phyloP scores from a whole-genome alignment of 106 monocot species.

The Triglochin maritima region DNA sequence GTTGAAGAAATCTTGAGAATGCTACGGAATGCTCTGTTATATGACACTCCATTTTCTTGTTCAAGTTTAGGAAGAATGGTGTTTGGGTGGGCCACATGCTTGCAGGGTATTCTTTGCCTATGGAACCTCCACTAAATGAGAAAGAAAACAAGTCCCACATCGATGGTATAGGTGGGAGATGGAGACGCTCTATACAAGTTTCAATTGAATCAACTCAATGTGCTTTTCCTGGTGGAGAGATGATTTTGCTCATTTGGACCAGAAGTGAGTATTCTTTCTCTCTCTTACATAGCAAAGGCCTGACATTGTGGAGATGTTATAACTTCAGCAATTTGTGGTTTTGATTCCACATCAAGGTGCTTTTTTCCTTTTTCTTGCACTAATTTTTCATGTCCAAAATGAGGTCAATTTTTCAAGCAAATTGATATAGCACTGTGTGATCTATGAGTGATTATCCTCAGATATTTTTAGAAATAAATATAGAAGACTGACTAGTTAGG shows the following conservation, averaged over 20 bases:
- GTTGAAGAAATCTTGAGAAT: too few relatives aligned
- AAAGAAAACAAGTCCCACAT: conserved; percentile 10
- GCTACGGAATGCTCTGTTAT: too few relatives aligned
- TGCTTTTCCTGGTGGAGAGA: conserved; percentile 83
- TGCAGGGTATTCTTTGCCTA: conserved; percentile 86
- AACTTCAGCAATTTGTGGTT: too few relatives aligned
- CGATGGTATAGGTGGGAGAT: conserved; percentile 56
- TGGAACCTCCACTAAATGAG: conserved; percentile 53
- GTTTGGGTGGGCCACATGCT: conserved; percentile 89
- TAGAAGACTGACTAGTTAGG: too few relatives aligned
- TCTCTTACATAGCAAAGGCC: background rate
- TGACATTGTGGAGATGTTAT: too few relatives aligned
- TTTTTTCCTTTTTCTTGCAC: too few relatives aligned
- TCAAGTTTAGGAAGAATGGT: conserved; percentile 61
- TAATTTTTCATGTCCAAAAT: too few relatives aligned
- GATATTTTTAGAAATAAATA: too few relatives aligned
- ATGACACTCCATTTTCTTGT: background rate
- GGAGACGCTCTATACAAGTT: conserved; percentile 74
- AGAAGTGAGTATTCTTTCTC: conserved; percentile 45
- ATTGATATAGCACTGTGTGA: too few relatives aligned
- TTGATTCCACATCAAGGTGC: too few relatives aligned
- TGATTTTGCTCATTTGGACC: conserved; percentile 85
- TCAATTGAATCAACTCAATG: conserved; percentile 63
- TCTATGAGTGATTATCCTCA: too few relatives aligned
- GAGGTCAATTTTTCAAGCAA: too few relatives aligned